Evolutionary conservation across 768 basidiomycete genomes (phyloP).

Genomic region (Russula sp.): DNA sequence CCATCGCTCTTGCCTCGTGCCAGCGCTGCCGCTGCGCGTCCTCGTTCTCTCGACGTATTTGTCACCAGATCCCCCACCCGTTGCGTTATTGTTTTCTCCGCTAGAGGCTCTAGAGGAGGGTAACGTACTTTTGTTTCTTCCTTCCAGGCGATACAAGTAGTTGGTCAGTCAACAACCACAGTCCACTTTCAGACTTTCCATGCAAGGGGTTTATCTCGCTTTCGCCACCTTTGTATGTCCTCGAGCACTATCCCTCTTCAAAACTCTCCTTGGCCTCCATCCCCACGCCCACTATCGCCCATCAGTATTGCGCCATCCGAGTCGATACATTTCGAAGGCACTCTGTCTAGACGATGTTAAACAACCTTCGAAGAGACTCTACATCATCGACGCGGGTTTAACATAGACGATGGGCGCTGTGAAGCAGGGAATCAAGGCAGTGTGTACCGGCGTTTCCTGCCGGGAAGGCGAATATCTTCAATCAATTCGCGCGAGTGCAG

Average conservation of each 20-base stretch:
- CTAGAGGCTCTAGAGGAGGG: neutral
- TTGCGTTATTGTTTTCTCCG: slow-evolving; percentile 33
- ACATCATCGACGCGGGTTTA: slow-evolving; percentile 81
- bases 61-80: slow-evolving; percentile 51
- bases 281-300: slow-evolving; percentile 21
- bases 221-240: slow-evolving; percentile 70
- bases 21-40: too few species aligned
- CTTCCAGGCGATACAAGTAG: slow-evolving; percentile 48
- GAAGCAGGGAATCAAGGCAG: slow-evolving; percentile 77
- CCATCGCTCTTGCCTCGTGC: too few species aligned
- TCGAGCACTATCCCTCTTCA: slow-evolving; percentile 60
- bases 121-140: neutral
- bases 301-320: slow-evolving; percentile 60
- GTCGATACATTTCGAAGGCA: slow-evolving; percentile 86
- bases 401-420: slow-evolving; percentile 69
- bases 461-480: neutral
- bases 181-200: slow-evolving; percentile 79
- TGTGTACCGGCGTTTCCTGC: slow-evolving; percentile 38
- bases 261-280: slow-evolving; percentile 26
- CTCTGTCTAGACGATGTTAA: slow-evolving; percentile 70
- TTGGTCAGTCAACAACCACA: slow-evolving; percentile 63
- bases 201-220: slow-evolving; percentile 81
- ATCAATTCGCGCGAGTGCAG: slow-evolving; percentile 28
- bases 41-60: too few species aligned
- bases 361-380: slow-evolving; percentile 73